Evolutionary conservation across 2,329 filamentous ascomycete genomes (phyloP).

Genomic region (Fusarium sp.): DNA sequence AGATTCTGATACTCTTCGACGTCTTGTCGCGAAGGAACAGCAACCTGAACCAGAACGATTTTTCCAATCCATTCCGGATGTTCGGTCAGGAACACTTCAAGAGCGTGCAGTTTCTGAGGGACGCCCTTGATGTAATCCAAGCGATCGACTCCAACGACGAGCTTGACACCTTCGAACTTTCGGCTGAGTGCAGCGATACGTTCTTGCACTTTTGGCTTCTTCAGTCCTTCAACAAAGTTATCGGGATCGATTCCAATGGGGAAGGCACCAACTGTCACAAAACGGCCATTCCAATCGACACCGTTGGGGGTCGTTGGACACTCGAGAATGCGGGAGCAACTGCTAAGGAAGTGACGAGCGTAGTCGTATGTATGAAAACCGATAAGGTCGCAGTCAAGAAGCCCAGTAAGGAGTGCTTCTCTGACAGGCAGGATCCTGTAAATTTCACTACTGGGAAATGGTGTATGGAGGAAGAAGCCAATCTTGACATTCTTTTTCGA

Average conservation of each 20-base stretch:
- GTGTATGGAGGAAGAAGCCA: constrained; percentile 97
- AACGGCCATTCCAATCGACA: constrained; percentile 87
- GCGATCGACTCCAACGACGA: constrained; percentile 95
- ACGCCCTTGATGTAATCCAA: constrained; percentile 99
- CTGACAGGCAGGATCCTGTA: constrained; percentile 94
- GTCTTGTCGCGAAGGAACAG: constrained; percentile 91
- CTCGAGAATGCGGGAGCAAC: constrained; percentile 89
- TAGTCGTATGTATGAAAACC: constrained; percentile 99
- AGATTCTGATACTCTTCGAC: constrained; percentile 99
- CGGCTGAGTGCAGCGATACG: constrained; percentile 84
- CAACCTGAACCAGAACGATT: constrained; percentile 94
- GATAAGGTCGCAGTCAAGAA: constrained; percentile 92
- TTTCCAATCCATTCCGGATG: constrained; percentile 99
- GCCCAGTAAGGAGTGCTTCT: constrained; percentile 84
- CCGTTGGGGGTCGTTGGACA: constrained; percentile 88
- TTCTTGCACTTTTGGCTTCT: constrained; percentile 85
- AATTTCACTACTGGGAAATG: constrained; percentile 96
- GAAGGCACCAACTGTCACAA: constrained; percentile 92
- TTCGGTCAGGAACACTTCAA: constrained; percentile 96
- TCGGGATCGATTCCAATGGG: constrained; percentile 98
- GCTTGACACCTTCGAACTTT: constrained; percentile 94
- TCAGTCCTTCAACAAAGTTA: constrained; percentile 89
- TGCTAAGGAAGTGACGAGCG: constrained; percentile 95
- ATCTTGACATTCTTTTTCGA: constrained; percentile 93
- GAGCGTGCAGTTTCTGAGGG: constrained; percentile 93